These are phyloP conservation scores for Cladophialophora immunda DNA, from an alignment of 2,329 filamentous ascomycete species.

Conservation along the genomic window DNA sequence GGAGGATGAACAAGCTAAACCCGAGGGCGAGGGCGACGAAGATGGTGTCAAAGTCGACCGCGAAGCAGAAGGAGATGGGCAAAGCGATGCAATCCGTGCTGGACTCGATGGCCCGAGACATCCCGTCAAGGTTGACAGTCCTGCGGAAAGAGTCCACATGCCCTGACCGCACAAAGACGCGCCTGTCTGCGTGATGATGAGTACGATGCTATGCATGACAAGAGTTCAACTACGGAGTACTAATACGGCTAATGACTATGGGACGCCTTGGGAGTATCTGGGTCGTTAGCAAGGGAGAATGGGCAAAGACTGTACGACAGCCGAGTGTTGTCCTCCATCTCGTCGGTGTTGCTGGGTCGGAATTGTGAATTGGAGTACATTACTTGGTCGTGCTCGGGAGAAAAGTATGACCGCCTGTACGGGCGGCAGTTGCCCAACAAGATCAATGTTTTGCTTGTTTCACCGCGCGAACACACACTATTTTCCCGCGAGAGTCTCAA, in stretches of 20 bases:
- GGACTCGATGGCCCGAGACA: neutral
- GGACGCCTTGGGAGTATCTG: neutral
- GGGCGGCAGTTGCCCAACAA: neutral
- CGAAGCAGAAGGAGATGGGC: neutral
- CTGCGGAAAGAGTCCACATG: constrained; percentile 1
- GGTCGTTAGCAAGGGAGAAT: neutral
- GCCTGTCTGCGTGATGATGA: neutral
- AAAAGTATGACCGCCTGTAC: neutral
- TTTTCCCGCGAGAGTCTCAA: too few species aligned
- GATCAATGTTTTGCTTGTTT: neutral
- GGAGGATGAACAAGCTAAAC: constrained; percentile 20
- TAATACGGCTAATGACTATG: constrained; percentile 2
- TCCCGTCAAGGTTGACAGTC: neutral
- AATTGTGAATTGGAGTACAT: neutral
- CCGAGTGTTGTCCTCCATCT: neutral
- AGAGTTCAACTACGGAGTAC: neutral
- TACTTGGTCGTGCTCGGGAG: neutral
- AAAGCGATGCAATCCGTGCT: constrained; percentile 1
- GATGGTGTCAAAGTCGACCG: constrained; percentile 7
- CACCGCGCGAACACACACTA: neutral
- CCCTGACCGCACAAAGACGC: constrained; percentile 5
- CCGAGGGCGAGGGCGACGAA: constrained; percentile 10
- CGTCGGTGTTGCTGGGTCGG: neutral
- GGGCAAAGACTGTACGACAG: neutral
- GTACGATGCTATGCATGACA: constrained; percentile 1